Base-by-base conservation (phyloP, 176 grass and related monocot species). In the Paspalum vaginatum region DNA sequence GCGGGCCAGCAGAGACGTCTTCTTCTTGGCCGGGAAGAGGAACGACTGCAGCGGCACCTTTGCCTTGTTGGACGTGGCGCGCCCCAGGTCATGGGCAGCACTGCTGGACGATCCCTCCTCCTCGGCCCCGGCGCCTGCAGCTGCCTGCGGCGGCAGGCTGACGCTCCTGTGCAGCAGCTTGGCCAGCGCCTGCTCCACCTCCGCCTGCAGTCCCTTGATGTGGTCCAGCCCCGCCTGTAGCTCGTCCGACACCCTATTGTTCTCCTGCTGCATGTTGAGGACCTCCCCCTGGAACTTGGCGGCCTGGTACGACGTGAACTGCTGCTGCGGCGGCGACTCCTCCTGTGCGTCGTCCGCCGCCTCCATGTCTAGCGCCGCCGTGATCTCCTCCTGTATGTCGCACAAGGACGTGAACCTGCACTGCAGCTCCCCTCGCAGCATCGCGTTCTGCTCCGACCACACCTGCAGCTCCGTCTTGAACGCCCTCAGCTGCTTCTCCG, bases 191-290 rank as follows among this genome's bases (percentile, higher is more conserved):
- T 90, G 90, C 70, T 91, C 88, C 17, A 93, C 84, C 62, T 95
- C 88, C 4, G 71, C 82, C 47, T 93, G 92, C 21, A 98, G 84
- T 12, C 78, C 88, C 47, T 87, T 89, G n/a, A 98, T 84, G 60
- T 95, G 88, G 67, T 95, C 88, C 13, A 91, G 53, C 22, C 92
- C 92, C 0, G 84, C 86, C 49, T 91, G 92, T 21, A 98, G 77
- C 86, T 95, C 92, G 21, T 91, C 93, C 0, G 86, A 87, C 21
- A 98, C 88, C 57, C 84, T 72, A 62, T 86, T 95, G 77, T 98
- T 95, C 78, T 98, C 96, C 60, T 93, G 96, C 65, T 93, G 85
- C 96, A 98, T 98, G 82, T 91, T 98, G 46, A 92, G 88, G 3
- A 98, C 74, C 85, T 98, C 92, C 12, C 90, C 96, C 49, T 93